These are phyloP conservation scores for Cadophora sp. DNA, from an alignment of 2,329 filamentous ascomycete species.

Conservation along the genomic window DNA sequence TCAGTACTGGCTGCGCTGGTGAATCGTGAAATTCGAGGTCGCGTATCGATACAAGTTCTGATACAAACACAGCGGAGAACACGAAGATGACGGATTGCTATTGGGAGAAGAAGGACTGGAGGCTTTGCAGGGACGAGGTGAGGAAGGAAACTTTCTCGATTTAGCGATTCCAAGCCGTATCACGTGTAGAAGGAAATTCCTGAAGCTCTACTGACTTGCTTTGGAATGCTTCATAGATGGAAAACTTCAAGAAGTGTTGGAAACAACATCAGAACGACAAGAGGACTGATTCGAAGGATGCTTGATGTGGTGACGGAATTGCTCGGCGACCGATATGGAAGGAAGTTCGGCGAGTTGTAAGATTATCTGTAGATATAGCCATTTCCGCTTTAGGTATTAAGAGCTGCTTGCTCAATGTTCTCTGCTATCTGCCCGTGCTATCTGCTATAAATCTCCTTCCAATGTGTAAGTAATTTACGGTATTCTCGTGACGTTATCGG, in stretches of 20 bases:
- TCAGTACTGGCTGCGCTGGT: conserved; percentile 94
- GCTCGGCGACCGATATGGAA: conserved; percentile 12
- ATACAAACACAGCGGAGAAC: conserved; percentile 73
- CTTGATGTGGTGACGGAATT: conserved; percentile 42
- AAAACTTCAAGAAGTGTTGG: conserved; percentile 89
- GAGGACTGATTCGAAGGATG: conserved; percentile 79
- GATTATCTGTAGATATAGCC: conserved; percentile 13
- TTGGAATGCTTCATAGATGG: conserved; percentile 68
- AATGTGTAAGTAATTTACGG: background rate
- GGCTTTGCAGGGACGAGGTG: conserved; percentile 86
- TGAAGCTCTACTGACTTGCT: conserved; percentile 27
- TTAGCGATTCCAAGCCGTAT: conserved; percentile 36
- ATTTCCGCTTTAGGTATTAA: conserved; percentile 5
- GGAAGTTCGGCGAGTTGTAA: conserved; percentile 20
- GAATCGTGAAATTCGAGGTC: conserved; percentile 29
- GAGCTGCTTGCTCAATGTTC: too few relatives aligned
- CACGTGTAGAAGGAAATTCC: conserved; percentile 31
- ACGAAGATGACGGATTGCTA: conserved; percentile 93
- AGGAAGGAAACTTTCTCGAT: conserved; percentile 46
- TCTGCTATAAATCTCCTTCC: too few relatives aligned
- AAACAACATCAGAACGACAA: conserved; percentile 86
- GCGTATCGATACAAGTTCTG: background rate
- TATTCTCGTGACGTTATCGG: conserved; percentile 2
- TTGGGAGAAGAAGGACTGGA: conserved; percentile 95
- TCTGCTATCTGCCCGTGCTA: too few relatives aligned